Percentiles rank a stretch among this genome's conserved stretches.
phyloP scores from a whole-genome alignment of 257 asterid species.

The Agastache rugosa region DNA sequence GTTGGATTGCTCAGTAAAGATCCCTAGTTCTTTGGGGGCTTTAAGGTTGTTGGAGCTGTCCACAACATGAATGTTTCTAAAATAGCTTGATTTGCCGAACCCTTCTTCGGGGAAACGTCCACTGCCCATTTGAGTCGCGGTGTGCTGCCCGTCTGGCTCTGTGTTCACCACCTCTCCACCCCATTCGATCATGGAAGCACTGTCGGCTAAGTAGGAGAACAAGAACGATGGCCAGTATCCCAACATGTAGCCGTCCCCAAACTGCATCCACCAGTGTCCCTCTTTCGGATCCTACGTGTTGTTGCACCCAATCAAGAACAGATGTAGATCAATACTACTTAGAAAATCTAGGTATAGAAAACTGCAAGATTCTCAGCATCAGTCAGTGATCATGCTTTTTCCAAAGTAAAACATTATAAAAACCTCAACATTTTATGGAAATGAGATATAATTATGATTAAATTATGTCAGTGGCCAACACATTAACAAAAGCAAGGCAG shows the following conservation, averaged over 20 bases:
- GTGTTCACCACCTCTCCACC: slow-evolving; percentile 93
- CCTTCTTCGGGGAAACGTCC: slow-evolving; percentile 91
- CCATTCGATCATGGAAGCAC: slow-evolving; percentile 91
- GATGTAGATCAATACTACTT: background rate
- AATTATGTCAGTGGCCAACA: slow-evolving; percentile 28
- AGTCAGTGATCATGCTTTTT: slow-evolving; percentile 34
- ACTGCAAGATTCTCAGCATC: slow-evolving; percentile 49
- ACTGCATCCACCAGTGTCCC: slow-evolving; percentile 98
- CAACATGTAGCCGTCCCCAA: slow-evolving; percentile 74
- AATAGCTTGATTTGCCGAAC: slow-evolving; percentile 81
- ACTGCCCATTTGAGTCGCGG: slow-evolving; percentile 91
- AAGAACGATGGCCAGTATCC: slow-evolving; percentile 96
- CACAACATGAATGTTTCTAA: slow-evolving; percentile 83
- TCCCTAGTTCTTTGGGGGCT: slow-evolving; percentile 73
- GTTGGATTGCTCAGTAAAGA: slow-evolving; percentile 79
- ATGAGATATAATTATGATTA: slow-evolving; percentile 11
- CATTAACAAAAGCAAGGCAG: slow-evolving; percentile 18
- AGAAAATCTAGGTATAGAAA: background rate
- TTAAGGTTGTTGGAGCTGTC: slow-evolving; percentile 83
- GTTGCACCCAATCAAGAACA: slow-evolving; percentile 1
- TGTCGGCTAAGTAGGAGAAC: slow-evolving; percentile 79
- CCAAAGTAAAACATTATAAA: background rate
- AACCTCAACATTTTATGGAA: slow-evolving; percentile 8
- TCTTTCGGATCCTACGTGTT: slow-evolving; percentile 73
- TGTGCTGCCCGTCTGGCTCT: slow-evolving; percentile 74